Evolutionary conservation across 2,329 filamentous ascomycete species (phyloP).

Genomic region (Arthrobotrys musiformis): DNA sequence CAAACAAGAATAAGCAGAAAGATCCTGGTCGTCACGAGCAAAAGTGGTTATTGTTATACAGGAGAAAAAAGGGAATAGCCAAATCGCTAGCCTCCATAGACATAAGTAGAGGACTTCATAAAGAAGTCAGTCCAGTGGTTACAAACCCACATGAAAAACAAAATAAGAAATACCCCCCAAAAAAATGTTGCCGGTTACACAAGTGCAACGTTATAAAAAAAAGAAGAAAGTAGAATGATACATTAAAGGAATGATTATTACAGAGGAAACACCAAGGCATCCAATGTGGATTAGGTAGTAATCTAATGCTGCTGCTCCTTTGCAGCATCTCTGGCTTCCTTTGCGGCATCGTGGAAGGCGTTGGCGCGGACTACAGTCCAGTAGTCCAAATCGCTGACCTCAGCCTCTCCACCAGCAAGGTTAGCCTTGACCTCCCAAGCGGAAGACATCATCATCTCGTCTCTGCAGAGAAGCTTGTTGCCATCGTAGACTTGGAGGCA

Average conservation of each 20-base stretch:
- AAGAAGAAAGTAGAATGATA: constrained; percentile 43
- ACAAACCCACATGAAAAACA: constrained; percentile 29
- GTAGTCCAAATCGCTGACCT: constrained; percentile 92
- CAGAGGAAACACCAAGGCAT: constrained; percentile 49
- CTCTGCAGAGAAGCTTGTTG: constrained; percentile 86
- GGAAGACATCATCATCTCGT: constrained; percentile 98
- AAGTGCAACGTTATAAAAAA: constrained; percentile 40
- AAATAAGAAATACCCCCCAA: neutral
- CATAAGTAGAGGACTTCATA: constrained; percentile 18
- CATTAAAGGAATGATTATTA: constrained; percentile 47
- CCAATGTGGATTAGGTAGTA: constrained; percentile 31
- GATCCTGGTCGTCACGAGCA: constrained; percentile 29
- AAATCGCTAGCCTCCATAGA: constrained; percentile 48
- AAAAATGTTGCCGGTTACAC: constrained; percentile 32
- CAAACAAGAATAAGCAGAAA: constrained; percentile 18
- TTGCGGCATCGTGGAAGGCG: constrained; percentile 80
- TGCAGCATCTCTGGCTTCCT: constrained; percentile 70
- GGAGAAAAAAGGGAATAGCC: neutral
- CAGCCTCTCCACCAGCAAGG: constrained; percentile 76
- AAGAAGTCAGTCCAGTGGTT: neutral
- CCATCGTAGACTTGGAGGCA: constrained; percentile 94
- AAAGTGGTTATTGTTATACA: constrained; percentile 42
- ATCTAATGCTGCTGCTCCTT: constrained; percentile 36
- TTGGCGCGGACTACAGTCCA: constrained; percentile 89
- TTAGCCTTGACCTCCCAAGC: constrained; percentile 92